phyloP scores from a whole-genome alignment of 768 basidiomycete species.

The Trichaptum fuscoviolaceum region DNA sequence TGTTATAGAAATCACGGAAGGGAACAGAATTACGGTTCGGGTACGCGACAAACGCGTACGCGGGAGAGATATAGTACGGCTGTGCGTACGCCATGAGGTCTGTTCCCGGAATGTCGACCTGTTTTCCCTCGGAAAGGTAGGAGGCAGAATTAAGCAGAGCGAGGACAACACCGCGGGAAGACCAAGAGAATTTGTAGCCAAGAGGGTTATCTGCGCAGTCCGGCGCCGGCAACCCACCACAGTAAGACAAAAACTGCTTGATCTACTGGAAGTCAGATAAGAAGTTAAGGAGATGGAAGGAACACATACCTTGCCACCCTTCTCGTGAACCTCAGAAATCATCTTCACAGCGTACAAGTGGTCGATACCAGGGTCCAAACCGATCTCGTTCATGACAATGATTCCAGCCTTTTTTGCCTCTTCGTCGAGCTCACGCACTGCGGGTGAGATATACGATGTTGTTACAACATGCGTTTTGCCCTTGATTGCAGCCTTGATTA shows the following conservation, averaged over 20 bases:
- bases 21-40: slow-evolving; percentile 93
- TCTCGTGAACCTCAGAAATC: slow-evolving; percentile 88
- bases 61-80: slow-evolving; percentile 93
- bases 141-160: slow-evolving; percentile 89
- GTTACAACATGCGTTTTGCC: slow-evolving; percentile 92
- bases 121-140: slow-evolving; percentile 63
- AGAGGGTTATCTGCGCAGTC: slow-evolving; percentile 91
- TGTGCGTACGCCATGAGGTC: slow-evolving; percentile 89
- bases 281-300: not conserved
- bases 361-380: slow-evolving; percentile 93
- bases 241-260: slow-evolving; percentile 90
- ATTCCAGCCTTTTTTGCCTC: slow-evolving; percentile 85
- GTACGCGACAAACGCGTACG: slow-evolving; percentile 94
- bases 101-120: slow-evolving; percentile 62
- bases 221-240: slow-evolving; percentile 92
- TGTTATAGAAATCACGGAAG: slow-evolving; percentile 87
- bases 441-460: slow-evolving; percentile 90
- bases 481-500: slow-evolving; percentile 90
- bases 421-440: slow-evolving; percentile 81
- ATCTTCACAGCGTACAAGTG: slow-evolving; percentile 93
- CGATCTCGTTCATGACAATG: slow-evolving; percentile 95
- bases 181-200: slow-evolving; percentile 99
- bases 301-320: slow-evolving; percentile 78
- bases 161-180: slow-evolving; percentile 90
- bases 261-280: slow-evolving; percentile 39